Conservation (phyloP, 192 early-diverging fungal species). For the Phycomyces blakesleeanus region DNA sequence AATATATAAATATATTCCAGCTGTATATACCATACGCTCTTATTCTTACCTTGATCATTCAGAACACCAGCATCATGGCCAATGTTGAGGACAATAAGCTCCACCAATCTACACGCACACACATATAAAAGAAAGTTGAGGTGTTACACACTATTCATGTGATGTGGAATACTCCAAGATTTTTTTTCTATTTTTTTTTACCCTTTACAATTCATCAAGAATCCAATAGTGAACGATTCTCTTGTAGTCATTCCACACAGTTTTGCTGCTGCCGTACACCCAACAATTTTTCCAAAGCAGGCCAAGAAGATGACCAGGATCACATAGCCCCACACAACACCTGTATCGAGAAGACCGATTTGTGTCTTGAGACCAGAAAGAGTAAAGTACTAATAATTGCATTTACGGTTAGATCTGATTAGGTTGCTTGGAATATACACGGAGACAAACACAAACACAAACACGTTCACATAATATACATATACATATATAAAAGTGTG, state of each 20-base stretch:
- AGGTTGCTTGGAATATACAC: too few relatives aligned
- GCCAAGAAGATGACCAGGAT: constrained; percentile 74
- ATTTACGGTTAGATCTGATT: background rate
- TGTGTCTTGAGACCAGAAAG: constrained; percentile 90
- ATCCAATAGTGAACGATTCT: constrained; percentile 81
- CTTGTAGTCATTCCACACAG: constrained; percentile 70
- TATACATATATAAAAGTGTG: too few relatives aligned
- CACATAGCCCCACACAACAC: constrained; percentile 70
- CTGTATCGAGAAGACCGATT: constrained; percentile 69
- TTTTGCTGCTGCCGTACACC: constrained; percentile 66
- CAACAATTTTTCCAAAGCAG: constrained; percentile 84
- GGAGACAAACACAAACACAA: too few relatives aligned
- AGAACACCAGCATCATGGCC: constrained; percentile 84
- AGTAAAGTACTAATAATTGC: constrained; percentile 71
- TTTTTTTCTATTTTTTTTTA: too few relatives aligned
- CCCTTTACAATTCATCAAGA: constrained; percentile 96
- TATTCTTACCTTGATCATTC: constrained; percentile 46
- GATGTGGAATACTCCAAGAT: background rate
- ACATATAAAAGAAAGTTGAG: too few relatives aligned
- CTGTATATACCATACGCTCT: too few relatives aligned
- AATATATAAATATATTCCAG: background rate
- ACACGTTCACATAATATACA: too few relatives aligned
- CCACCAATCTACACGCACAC: constrained; percentile 83
- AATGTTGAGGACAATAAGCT: constrained; percentile 94
- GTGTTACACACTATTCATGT: background rate